These are phyloP conservation scores for Rhododendron henanense DNA, from an alignment of 148 eudicot species.

Conservation along the genomic window DNA sequence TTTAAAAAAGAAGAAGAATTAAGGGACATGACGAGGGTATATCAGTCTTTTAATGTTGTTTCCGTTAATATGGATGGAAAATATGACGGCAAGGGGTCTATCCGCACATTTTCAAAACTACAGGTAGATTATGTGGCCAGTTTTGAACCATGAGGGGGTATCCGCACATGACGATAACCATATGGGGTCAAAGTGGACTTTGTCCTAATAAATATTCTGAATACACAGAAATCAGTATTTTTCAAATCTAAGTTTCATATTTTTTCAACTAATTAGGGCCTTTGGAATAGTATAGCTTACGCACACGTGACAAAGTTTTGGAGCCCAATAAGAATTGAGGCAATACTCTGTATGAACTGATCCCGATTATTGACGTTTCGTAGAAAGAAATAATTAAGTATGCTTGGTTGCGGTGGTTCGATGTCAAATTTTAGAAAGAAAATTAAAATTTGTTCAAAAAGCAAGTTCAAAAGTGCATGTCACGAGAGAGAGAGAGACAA, in stretches of 20 bases:
- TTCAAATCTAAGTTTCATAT: background rate
- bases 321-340: background rate
- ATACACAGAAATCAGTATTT: background rate
- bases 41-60: too few species aligned
- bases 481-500: background rate
- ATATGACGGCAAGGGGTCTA: too few species aligned
- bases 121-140: too few species aligned
- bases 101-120: too few species aligned
- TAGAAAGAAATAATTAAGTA: background rate
- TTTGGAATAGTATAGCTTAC: background rate
- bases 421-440: background rate
- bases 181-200: too few species aligned
- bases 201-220: background rate
- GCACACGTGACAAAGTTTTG: too few species aligned
- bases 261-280: background rate
- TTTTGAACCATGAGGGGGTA: too few species aligned
- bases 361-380: too few species aligned
- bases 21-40: too few species aligned
- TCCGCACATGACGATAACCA: too few species aligned
- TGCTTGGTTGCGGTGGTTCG: background rate
- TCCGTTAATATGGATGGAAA: too few species aligned
- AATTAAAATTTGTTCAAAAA: background rate
- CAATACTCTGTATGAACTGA: background rate
- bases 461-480: background rate
- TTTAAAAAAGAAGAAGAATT: too few species aligned